Percentiles rank a stretch among this genome's conserved stretches.
Evolutionary conservation across 2,329 filamentous ascomycete genomes (phyloP).

Genomic region (Fusarium palustre): DNA sequence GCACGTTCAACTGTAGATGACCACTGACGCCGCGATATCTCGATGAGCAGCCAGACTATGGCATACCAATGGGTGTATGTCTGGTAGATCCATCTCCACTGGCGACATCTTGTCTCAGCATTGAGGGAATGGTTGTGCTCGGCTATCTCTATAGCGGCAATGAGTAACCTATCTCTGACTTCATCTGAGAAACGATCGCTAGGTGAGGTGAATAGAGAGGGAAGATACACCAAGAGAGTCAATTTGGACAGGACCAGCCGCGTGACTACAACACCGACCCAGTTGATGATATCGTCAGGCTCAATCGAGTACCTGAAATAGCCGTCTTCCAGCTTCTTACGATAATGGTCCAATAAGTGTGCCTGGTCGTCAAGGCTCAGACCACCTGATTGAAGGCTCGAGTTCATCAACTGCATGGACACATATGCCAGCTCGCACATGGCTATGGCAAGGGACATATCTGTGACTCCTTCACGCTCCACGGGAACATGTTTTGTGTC

Average conservation of each 20-base stretch:
- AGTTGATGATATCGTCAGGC: slow-evolving; percentile 50
- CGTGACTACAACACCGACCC: slow-evolving; percentile 53
- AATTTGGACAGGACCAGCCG: slow-evolving; percentile 66
- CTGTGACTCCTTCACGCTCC: slow-evolving; percentile 64
- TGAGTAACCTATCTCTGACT: slow-evolving; percentile 59
- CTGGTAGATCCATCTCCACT: slow-evolving; percentile 70
- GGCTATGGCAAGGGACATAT: slow-evolving; percentile 59
- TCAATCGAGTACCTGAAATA: slow-evolving; percentile 57
- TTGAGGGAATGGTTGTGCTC: slow-evolving; percentile 68
- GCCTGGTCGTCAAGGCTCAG: slow-evolving; percentile 56
- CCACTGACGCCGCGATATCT: slow-evolving; percentile 60
- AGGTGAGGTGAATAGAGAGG: slow-evolving; percentile 58
- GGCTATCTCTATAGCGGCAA: slow-evolving; percentile 65
- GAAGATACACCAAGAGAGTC: slow-evolving; percentile 66
- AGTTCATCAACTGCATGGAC: slow-evolving; percentile 54
- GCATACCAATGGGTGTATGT: slow-evolving; percentile 71
- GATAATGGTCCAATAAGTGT: slow-evolving; percentile 59
- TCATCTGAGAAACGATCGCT: slow-evolving; percentile 54
- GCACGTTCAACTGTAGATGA: slow-evolving; percentile 60
- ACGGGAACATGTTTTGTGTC: slow-evolving; percentile 61
- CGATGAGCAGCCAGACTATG: slow-evolving; percentile 66
- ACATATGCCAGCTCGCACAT: slow-evolving; percentile 53
- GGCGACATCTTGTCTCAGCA: slow-evolving; percentile 59
- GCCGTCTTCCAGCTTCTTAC: slow-evolving; percentile 55
- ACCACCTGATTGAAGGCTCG: slow-evolving; percentile 44